phyloP scores from a whole-genome alignment of 2,329 filamentous ascomycete genomes.

The Colletotrichum nymphaeae region DNA sequence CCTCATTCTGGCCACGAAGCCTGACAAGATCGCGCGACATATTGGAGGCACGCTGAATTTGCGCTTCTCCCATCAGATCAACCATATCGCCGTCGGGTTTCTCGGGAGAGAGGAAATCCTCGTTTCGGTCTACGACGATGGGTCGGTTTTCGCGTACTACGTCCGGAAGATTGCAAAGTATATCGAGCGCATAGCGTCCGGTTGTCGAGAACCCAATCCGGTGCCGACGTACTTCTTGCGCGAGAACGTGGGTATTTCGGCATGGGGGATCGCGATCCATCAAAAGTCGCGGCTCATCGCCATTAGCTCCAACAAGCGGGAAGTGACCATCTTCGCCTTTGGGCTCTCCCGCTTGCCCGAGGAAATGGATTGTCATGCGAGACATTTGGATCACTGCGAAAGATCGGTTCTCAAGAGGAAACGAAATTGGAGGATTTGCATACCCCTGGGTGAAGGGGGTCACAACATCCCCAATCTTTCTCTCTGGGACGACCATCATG shows the following conservation, averaged over 20 bases:
- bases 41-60: constrained; percentile 66
- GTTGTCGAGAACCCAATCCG: constrained; percentile 37
- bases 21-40: constrained; percentile 50
- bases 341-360: constrained; percentile 44
- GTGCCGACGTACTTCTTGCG: constrained; percentile 70
- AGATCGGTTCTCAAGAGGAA: constrained; percentile 53
- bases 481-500: constrained; percentile 58
- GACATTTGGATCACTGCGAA: constrained; percentile 42
- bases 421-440: constrained; percentile 62
- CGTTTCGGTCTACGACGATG: constrained; percentile 77
- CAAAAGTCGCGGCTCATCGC: constrained; percentile 85
- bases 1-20: constrained; percentile 59
- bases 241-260: constrained; percentile 80
- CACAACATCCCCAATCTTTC: constrained; percentile 65
- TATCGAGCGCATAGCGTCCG: constrained; percentile 45
- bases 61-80: constrained; percentile 69
- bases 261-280: constrained; percentile 92
- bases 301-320: constrained; percentile 79
- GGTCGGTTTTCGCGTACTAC: constrained; percentile 79
- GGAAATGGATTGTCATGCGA: constrained; percentile 34
- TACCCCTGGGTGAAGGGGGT: constrained; percentile 52
- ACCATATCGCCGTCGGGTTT: constrained; percentile 76
- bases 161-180: constrained; percentile 63
- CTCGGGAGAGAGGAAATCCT: constrained; percentile 78
- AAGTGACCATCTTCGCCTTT: constrained; percentile 65